Percentiles rank a stretch among this genome's conserved stretches.
Evolutionary conservation across 371 early-diverging fungal genomes (phyloP).

Genomic region (Mucor ambiguus): DNA sequence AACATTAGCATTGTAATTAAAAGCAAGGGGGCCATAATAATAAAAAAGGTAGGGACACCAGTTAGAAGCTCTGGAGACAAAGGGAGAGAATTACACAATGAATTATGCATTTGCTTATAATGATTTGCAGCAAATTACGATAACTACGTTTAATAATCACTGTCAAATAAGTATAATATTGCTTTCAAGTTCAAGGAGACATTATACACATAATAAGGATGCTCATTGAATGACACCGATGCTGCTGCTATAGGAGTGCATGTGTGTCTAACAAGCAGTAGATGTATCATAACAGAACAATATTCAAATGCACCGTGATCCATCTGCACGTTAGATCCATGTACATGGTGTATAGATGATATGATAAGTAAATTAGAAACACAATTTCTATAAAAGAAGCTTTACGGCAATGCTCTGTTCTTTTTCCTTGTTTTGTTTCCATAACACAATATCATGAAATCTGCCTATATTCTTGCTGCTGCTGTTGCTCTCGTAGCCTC

Average conservation of each 20-base stretch:
- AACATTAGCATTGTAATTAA: neutral
- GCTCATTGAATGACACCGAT: neutral
- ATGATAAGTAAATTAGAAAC: neutral
- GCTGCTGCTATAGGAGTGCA: neutral
- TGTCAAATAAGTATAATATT: neutral
- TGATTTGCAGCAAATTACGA: neutral
- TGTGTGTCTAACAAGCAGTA: neutral
- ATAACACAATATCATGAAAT: constrained; percentile 10
- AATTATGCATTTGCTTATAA: neutral
- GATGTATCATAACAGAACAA: neutral
- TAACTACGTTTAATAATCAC: neutral
- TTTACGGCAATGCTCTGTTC: neutral
- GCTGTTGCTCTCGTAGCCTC: constrained; percentile 14
- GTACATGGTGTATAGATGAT: neutral
- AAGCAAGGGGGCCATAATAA: neutral
- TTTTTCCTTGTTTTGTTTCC: neutral
- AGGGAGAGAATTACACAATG: neutral
- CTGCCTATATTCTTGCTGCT: constrained; percentile 13
- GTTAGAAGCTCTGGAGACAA: neutral
- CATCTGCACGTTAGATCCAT: neutral
- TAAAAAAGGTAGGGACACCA: neutral
- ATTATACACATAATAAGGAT: neutral
- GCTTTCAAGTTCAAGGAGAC: neutral
- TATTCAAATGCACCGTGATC: neutral
- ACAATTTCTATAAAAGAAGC: neutral